phyloP scores from a whole-genome alignment of 2,329 filamentous ascomycete species.

The Paecilomyces formosus region DNA sequence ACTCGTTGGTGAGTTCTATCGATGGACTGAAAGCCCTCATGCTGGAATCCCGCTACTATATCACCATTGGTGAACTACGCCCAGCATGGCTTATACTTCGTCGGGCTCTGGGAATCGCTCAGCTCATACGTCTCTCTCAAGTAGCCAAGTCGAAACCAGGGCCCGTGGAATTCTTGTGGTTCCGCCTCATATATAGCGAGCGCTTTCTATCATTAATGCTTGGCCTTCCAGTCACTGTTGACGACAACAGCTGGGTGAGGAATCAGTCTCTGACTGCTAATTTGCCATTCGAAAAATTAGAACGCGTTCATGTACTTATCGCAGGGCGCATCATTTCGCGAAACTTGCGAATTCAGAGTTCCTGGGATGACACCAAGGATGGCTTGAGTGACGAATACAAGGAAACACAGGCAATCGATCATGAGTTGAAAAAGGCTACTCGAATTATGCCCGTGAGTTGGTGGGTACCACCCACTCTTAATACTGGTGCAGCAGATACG shows the following conservation, averaged over 20 bases:
- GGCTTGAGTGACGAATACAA: background rate
- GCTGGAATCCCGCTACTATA: slow-evolving; percentile 43
- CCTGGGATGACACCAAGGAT: background rate
- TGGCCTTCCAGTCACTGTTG: slow-evolving; percentile 38
- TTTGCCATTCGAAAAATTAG: slow-evolving; percentile 5
- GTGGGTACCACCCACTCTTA: slow-evolving; percentile 2
- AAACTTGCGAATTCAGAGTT: slow-evolving; percentile 8
- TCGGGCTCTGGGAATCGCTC: slow-evolving; percentile 41
- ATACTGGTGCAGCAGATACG: background rate
- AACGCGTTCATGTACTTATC: slow-evolving; percentile 8
- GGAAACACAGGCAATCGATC: slow-evolving; percentile 13
- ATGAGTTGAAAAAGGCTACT: slow-evolving; percentile 10
- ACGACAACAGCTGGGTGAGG: slow-evolving; percentile 9
- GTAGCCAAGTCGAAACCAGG: slow-evolving; percentile 8
- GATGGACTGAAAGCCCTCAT: slow-evolving; percentile 46
- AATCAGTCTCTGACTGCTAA: background rate
- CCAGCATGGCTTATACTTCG: slow-evolving; percentile 44
- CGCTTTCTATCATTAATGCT: slow-evolving; percentile 44
- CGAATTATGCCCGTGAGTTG: slow-evolving; percentile 9
- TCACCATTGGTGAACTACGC: slow-evolving; percentile 46
- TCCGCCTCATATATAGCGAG: slow-evolving; percentile 34
- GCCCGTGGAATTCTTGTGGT: slow-evolving; percentile 23
- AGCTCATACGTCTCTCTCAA: slow-evolving; percentile 39
- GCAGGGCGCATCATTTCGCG: slow-evolving; percentile 10
- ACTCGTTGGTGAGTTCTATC: slow-evolving; percentile 38